These are phyloP conservation scores for Cutaneotrichosporon arboriforme DNA, from an alignment of 1,284 basidiomycete genomes.

Conservation along the genomic window DNA sequence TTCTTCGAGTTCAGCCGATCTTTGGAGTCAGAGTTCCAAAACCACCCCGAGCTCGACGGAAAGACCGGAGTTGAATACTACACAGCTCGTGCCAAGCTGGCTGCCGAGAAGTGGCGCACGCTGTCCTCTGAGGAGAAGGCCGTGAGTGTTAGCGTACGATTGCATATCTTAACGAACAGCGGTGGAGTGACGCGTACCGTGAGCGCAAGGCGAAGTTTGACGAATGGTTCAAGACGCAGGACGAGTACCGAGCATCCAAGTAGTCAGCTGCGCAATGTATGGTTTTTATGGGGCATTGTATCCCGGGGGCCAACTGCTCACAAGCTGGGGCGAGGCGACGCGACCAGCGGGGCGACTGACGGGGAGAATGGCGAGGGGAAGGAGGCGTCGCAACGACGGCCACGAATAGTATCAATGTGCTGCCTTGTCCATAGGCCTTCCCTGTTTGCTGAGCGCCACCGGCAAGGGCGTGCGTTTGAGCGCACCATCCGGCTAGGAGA, in stretches of 20 bases:
- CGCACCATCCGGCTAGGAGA: no score
- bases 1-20: conserved; percentile 27
- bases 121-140: conserved; percentile 29
- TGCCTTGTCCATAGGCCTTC: no score
- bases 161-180: not conserved
- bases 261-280: no score
- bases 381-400: no score
- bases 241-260: not conserved
- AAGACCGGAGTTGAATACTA: not conserved
- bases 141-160: conserved; percentile 25
- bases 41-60: not conserved
- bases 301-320: no score
- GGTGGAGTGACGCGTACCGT: not conserved
- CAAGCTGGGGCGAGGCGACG: no score
- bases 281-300: no score
- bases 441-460: no score
- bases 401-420: no score
- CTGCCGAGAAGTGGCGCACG: conserved; percentile 28
- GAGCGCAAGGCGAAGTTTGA: not conserved
- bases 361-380: no score
- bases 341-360: no score
- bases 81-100: conserved; percentile 17
- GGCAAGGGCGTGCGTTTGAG: no score
- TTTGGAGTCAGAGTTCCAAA: conserved; percentile 8
- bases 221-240: conserved; percentile 5